phyloP scores from a whole-genome alignment of 805 yeast species.

The Starmerella cellae region DNA sequence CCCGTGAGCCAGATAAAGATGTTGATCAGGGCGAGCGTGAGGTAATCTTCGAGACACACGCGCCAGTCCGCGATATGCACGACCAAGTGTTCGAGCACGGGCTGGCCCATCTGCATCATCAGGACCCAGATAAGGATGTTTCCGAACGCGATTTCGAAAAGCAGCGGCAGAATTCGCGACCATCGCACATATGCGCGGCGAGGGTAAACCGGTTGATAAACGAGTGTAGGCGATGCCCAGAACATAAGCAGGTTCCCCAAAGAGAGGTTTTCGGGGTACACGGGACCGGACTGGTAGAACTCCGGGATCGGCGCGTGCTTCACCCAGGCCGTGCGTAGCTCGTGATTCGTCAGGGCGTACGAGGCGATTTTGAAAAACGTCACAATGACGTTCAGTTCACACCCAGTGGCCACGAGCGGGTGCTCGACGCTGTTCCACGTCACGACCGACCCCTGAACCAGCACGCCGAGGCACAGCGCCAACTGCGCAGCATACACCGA shows the following conservation, averaged over 20 bases:
- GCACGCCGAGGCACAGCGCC: conserved; percentile 20
- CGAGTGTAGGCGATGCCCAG: conserved; percentile 37
- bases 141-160: conserved; percentile 29
- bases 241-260: conserved; percentile 29
- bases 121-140: conserved; percentile 29
- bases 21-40: conserved; percentile 32
- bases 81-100: conserved; percentile 31
- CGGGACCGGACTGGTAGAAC: conserved; percentile 24
- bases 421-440: conserved; percentile 28
- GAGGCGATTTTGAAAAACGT: conserved; percentile 33
- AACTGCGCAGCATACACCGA: conserved; percentile 27
- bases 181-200: conserved; percentile 25
- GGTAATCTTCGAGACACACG: conserved; percentile 25
- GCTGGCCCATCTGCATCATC: conserved; percentile 33
- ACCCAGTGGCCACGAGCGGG: conserved; percentile 34
- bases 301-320: conserved; percentile 24
- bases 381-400: conserved; percentile 32
- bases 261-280: conserved; percentile 33
- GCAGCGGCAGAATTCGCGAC: conserved; percentile 26
- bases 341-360: conserved; percentile 35
- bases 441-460: conserved; percentile 12
- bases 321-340: conserved; percentile 28
- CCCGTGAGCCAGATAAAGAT: conserved; percentile 35
- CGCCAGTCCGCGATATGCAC: conserved; percentile 23
- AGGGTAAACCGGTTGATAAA: conserved; percentile 39